phyloP scores from a whole-genome alignment of 495 filamentous ascomycete species.

The Choiromyces venosus region DNA sequence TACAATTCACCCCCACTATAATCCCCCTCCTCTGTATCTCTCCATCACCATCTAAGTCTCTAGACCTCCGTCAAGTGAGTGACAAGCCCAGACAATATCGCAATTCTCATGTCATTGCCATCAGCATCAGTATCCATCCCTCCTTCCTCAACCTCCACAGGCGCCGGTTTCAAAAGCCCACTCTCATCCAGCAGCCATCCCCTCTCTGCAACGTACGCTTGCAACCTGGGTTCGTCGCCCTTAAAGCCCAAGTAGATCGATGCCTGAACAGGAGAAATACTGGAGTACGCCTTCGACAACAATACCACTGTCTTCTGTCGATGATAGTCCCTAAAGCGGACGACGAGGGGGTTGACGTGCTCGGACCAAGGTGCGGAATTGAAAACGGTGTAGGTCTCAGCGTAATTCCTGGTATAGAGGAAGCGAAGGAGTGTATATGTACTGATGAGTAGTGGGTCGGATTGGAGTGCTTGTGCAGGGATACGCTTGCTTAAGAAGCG shows the following conservation, averaged over 20 bases:
- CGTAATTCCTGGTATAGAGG: slow-evolving; percentile 50
- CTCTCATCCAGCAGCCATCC: slow-evolving; percentile 51
- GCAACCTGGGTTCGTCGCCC: slow-evolving; percentile 41
- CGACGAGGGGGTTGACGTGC: slow-evolving; percentile 44
- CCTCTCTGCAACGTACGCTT: slow-evolving; percentile 44
- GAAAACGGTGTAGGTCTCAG: slow-evolving; percentile 47
- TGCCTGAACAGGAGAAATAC: slow-evolving; percentile 48
- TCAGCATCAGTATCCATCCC: slow-evolving; percentile 33
- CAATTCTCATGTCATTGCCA: slow-evolving; percentile 38
- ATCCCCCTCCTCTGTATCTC: not conserved
- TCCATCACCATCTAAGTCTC: slow-evolving; percentile 5
- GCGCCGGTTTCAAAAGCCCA: slow-evolving; percentile 46
- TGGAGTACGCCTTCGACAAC: slow-evolving; percentile 50
- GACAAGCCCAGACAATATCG: slow-evolving; percentile 37
- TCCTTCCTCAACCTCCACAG: slow-evolving; percentile 40
- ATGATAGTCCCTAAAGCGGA: slow-evolving; percentile 46
- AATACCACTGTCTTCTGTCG: slow-evolving; percentile 49
- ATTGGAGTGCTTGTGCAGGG: slow-evolving; percentile 44
- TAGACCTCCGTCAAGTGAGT: slow-evolving; percentile 39
- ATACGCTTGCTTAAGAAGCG: slow-evolving; percentile 51
- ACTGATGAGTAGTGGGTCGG: slow-evolving; percentile 48
- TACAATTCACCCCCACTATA: not conserved
- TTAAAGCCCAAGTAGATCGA: slow-evolving; percentile 50
- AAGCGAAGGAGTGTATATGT: slow-evolving; percentile 49
- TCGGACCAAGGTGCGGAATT: slow-evolving; percentile 48